phyloP scores from a whole-genome alignment of 176 grass and related monocot species.

The Oryza nivara region DNA sequence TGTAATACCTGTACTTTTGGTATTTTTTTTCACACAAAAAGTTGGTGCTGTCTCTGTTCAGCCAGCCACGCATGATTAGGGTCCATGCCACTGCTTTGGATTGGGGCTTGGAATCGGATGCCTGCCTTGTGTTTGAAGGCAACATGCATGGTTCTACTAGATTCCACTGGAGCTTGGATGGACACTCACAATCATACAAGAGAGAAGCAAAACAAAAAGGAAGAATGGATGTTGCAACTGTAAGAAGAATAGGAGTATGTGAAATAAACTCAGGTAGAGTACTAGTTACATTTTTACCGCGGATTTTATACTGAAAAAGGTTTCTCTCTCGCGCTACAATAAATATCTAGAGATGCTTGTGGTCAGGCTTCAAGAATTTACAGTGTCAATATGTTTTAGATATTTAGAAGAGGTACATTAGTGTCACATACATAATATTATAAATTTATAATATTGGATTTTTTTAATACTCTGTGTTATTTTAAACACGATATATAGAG shows the following conservation, averaged over 20 bases:
- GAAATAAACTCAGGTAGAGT: not conserved
- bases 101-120: not conserved
- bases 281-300: no score
- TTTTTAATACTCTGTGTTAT: no score
- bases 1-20: not conserved
- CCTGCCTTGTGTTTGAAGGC: constrained; percentile 25
- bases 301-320: no score
- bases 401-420: no score
- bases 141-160: not conserved
- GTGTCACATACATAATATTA: no score
- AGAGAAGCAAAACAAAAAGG: not conserved
- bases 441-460: no score
- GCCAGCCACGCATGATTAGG: constrained; percentile 11
- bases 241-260: no score
- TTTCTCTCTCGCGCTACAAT: no score
- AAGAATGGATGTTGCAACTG: not conserved
- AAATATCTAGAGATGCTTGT: no score
- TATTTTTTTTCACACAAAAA: not conserved
- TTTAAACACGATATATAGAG: no score
- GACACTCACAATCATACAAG: not conserved
- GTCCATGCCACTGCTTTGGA: constrained; percentile 6
- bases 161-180: not conserved
- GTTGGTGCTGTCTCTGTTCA: constrained; percentile 7
- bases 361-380: no score
- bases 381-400: no score